Evolutionary conservation across 208 protist genomes (phyloP).

Genomic region (Entamoeba moshkovskii): DNA sequence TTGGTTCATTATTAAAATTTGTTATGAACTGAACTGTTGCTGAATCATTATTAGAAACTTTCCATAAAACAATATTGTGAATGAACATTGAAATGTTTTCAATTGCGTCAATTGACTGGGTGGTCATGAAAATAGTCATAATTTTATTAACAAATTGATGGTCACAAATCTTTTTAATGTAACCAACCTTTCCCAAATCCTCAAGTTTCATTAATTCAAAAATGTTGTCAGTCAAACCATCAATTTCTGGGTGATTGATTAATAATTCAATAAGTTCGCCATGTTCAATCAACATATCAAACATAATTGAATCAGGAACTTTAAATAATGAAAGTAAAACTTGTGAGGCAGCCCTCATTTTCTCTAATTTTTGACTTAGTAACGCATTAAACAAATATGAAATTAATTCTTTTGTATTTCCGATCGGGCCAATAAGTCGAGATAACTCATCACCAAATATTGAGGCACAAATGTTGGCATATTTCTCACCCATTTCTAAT

Average conservation of each 20-base stretch:
- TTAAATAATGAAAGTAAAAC: background rate
- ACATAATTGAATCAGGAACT: background rate
- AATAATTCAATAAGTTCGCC: background rate
- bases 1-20: background rate
- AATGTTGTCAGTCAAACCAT: background rate
- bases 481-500: background rate
- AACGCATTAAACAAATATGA: background rate
- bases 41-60: background rate
- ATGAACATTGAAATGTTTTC: background rate
- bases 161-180: background rate
- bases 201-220: background rate
- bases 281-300: background rate
- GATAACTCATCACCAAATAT: background rate
- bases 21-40: background rate
- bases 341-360: background rate
- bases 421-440: background rate
- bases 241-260: background rate
- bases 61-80: background rate
- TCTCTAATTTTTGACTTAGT: background rate
- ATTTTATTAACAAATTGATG: background rate
- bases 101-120: background rate
- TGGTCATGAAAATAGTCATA: background rate
- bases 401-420: background rate
- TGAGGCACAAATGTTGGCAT: background rate
- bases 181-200: background rate